Evolutionary conservation across 495 filamentous ascomycete genomes (phyloP).

Genomic region (Lasiosphaeriaceae sp.): DNA sequence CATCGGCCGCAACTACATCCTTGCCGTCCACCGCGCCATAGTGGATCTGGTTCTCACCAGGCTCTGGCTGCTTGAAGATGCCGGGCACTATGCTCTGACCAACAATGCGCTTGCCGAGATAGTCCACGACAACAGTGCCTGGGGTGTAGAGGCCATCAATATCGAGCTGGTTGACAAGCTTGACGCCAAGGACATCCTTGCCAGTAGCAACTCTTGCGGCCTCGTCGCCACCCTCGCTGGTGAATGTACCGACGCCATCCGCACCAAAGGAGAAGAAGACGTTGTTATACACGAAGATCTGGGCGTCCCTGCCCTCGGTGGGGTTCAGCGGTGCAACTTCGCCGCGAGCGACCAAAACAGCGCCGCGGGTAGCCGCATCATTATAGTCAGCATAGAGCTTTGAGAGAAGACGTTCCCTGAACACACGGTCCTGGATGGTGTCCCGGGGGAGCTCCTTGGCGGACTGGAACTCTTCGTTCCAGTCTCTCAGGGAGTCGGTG

Average conservation of each 20-base stretch:
- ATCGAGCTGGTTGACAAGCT: conserved; percentile 93
- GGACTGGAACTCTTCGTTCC: conserved; percentile 99
- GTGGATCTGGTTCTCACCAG: conserved; percentile 96
- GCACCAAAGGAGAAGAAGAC: conserved; percentile 99
- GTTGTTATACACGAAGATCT: conserved; percentile 99
- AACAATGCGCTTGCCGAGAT: conserved; percentile 93
- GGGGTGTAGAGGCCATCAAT: conserved; percentile 91
- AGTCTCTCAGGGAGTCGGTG: conserved; percentile 89
- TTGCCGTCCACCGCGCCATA: conserved; percentile 98
- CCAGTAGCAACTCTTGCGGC: conserved; percentile 93
- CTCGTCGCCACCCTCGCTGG: conserved; percentile 93
- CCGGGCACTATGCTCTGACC: conserved; percentile 98
- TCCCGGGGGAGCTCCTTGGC: conserved; percentile 91
- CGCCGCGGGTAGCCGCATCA: conserved; percentile 88
- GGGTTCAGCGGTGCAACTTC: conserved; percentile 97
- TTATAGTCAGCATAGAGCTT: conserved; percentile 98
- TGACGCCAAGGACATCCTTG: conserved; percentile 92
- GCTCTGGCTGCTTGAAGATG: conserved; percentile 98
- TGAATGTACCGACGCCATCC: conserved; percentile 96
- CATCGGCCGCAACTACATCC: conserved; percentile 86
- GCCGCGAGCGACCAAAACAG: conserved; percentile 87
- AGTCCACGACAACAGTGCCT: conserved; percentile 94
- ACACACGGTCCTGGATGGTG: conserved; percentile 90
- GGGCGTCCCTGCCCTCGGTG: conserved; percentile 85
- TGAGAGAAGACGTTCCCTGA: conserved; percentile 86